phyloP scores from a whole-genome alignment of 768 basidiomycete species.

The Suillus spraguei region DNA sequence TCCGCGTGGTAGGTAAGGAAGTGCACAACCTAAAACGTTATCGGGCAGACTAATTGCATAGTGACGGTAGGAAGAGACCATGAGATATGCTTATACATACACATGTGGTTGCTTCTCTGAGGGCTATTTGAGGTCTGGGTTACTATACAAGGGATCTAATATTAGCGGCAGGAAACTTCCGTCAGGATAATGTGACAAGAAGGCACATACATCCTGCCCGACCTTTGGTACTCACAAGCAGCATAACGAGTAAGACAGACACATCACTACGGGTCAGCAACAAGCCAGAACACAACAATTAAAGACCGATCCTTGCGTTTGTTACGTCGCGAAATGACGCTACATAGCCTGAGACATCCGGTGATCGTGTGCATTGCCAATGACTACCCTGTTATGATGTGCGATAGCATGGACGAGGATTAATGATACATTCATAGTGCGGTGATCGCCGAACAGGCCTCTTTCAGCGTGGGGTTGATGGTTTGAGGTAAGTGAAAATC shows the following conservation, averaged over 20 bases:
- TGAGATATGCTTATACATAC: not conserved
- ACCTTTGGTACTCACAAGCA: not conserved
- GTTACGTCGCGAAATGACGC: not conserved
- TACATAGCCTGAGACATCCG: no score
- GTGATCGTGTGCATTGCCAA: not conserved
- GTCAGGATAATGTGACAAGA: not conserved
- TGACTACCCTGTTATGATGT: not conserved
- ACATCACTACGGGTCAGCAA: not conserved
- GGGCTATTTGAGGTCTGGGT: not conserved
- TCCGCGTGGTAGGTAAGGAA: not conserved
- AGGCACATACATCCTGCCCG: not conserved
- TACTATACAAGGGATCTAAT: not conserved
- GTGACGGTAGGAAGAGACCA: not conserved
- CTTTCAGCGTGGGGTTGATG: not conserved
- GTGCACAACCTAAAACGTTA: constrained; percentile 6
- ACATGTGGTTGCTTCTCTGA: not conserved
- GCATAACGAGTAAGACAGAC: not conserved
- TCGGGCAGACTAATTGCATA: constrained; percentile 1
- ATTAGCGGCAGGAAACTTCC: not conserved
- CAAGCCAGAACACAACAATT: not conserved
- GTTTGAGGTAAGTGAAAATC: not conserved
- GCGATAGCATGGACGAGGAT: not conserved
- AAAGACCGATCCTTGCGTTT: not conserved
- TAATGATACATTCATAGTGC: not conserved
- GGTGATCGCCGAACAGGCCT: constrained; percentile 7